Percentiles rank a stretch among this genome's conserved stretches.
Evolutionary conservation across 352 stramenopile species (phyloP).

Genomic region (Pythium phragmitis): DNA sequence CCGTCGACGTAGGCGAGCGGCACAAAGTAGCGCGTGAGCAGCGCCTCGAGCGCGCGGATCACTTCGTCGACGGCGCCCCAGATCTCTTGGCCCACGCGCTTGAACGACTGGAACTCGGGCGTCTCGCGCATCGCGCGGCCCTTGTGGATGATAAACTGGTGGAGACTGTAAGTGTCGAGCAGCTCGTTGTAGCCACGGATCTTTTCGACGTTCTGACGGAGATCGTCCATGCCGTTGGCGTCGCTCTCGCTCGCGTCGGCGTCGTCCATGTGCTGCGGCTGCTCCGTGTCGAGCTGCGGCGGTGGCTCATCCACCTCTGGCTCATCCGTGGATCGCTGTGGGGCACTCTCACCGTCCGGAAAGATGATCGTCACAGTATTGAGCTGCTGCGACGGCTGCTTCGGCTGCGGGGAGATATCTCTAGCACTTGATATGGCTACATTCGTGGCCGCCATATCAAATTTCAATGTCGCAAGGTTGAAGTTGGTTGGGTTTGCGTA

Average conservation of each 20-base stretch:
- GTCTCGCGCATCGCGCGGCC: conserved; percentile 75
- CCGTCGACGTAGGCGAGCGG: conserved; percentile 87
- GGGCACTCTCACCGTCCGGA: conserved; percentile 2
- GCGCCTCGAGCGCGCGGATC: conserved; percentile 63
- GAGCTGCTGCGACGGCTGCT: not conserved
- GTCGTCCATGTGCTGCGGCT: not conserved
- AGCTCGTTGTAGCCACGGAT: conserved; percentile 82
- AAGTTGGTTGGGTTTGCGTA: conserved; percentile 68
- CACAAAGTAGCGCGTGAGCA: conserved; percentile 84
- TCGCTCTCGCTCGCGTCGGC: conserved; percentile 12
- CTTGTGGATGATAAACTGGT: conserved; percentile 91
- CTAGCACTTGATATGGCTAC: conserved; percentile 8
- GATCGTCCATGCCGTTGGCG: conserved; percentile 55
- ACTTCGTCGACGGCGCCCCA: conserved; percentile 83
- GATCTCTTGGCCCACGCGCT: conserved; percentile 68
- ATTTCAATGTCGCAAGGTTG: conserved; percentile 77
- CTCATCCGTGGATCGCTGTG: not conserved
- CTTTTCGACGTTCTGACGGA: conserved; percentile 74
- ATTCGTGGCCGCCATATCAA: conserved; percentile 45
- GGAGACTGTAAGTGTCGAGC: conserved; percentile 74
- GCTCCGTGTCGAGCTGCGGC: not conserved
- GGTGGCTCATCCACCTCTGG: not conserved
- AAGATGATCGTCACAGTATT: conserved; percentile 30
- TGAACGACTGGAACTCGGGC: conserved; percentile 87
- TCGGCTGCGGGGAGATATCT: not conserved